A percentile compares a stretch with the other conserved stretches of the same genome.
These are phyloP conservation scores for Pyrenophora tritici-repentis DNA, from an alignment of 2,329 filamentous ascomycete species.

Conservation along the genomic window DNA sequence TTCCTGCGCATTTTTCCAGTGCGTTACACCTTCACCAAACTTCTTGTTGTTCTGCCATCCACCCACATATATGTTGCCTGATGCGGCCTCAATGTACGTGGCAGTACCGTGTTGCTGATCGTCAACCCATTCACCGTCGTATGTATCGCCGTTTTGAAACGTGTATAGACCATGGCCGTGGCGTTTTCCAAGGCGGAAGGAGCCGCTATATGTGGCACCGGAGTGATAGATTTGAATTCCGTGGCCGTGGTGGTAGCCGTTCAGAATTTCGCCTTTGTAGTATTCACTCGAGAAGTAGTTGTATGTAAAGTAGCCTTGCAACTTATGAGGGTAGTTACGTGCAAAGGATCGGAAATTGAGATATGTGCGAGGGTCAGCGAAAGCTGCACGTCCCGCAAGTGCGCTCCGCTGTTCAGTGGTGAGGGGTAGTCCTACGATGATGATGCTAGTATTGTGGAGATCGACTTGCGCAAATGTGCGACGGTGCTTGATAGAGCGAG, in stretches of 20 bases:
- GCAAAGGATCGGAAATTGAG: slow-evolving; percentile 49
- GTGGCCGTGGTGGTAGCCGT: slow-evolving; percentile 57
- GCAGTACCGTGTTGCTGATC: slow-evolving; percentile 67
- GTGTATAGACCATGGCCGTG: slow-evolving; percentile 63
- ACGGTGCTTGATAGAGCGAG: slow-evolving; percentile 35
- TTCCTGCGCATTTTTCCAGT: slow-evolving; percentile 66
- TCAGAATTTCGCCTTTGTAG: slow-evolving; percentile 58
- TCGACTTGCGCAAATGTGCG: slow-evolving; percentile 42
- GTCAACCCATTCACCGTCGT: slow-evolving; percentile 62
- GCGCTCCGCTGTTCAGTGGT: slow-evolving; percentile 35
- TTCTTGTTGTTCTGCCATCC: slow-evolving; percentile 65
- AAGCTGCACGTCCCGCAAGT: slow-evolving; percentile 41
- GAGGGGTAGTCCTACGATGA: slow-evolving; percentile 38
- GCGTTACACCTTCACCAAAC: slow-evolving; percentile 65
- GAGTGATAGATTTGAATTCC: slow-evolving; percentile 60
- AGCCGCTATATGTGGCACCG: slow-evolving; percentile 62
- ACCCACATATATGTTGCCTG: slow-evolving; percentile 65
- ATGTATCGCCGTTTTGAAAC: slow-evolving; percentile 69
- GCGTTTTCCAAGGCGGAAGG: slow-evolving; percentile 58
- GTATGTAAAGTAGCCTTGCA: slow-evolving; percentile 55
- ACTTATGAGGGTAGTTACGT: slow-evolving; percentile 51
- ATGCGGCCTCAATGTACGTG: slow-evolving; percentile 60
- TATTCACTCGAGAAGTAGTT: slow-evolving; percentile 61
- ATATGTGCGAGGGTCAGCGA: slow-evolving; percentile 48
- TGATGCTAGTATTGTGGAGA: slow-evolving; percentile 39